Evolutionary conservation across 208 protist species (phyloP).

Genomic region (Acanthamoeba culbertsoni): DNA sequence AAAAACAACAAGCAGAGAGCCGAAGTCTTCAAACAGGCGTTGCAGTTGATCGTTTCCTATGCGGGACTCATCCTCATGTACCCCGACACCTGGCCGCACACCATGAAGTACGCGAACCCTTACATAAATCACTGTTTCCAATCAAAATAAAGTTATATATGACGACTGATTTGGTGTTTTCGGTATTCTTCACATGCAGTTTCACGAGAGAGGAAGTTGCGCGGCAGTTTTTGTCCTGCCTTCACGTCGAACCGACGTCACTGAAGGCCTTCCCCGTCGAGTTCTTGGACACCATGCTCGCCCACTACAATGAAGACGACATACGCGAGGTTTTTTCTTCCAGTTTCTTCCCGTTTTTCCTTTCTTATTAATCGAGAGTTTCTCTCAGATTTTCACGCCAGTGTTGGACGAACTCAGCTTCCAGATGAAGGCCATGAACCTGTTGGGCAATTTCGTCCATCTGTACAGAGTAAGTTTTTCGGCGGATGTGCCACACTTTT

Average conservation of each 20-base stretch:
- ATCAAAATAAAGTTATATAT: background rate
- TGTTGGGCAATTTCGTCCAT: slow-evolving; percentile 2
- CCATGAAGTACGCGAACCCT: background rate
- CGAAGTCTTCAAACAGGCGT: background rate
- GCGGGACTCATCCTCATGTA: slow-evolving; percentile 32
- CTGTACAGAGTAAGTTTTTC: slow-evolving; percentile 14
- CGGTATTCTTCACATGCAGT: background rate
- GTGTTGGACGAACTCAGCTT: slow-evolving; percentile 44
- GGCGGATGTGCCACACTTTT: too few relatives aligned
- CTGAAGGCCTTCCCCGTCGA: background rate
- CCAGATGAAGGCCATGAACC: slow-evolving; percentile 53
- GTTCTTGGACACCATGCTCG: slow-evolving; percentile 17
- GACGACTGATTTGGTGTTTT: background rate
- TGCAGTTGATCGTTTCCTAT: slow-evolving; percentile 6
- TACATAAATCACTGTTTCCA: background rate
- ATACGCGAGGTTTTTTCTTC: background rate
- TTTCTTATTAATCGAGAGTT: too few relatives aligned
- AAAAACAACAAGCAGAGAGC: background rate
- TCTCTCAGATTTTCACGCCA: slow-evolving; percentile 39
- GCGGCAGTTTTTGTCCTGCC: slow-evolving; percentile 7
- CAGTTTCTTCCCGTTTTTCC: background rate
- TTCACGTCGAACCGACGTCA: background rate
- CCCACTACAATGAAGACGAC: background rate
- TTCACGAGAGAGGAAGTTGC: slow-evolving; percentile 33
- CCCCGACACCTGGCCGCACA: slow-evolving; percentile 40